Evolutionary conservation across 2,329 filamentous ascomycete species (phyloP), one percentile per base, ranked within the genome.

Genomic region (Anthostomella pinea): DNA sequence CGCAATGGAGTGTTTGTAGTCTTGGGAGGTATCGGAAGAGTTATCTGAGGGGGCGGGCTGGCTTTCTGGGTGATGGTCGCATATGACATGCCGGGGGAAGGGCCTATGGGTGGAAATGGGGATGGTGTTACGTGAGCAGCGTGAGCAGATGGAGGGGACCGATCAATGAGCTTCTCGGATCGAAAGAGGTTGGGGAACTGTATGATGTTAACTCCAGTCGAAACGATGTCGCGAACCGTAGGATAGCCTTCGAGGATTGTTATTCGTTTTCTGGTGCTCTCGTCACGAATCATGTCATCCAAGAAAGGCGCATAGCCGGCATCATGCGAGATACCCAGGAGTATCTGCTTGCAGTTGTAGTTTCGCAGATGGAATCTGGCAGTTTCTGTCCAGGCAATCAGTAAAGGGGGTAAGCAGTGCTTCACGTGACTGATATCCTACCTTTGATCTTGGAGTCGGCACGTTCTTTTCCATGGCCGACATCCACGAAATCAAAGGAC

Each of bases 401-500:
- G 43, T 41, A 22, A 38, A 19, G 18, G 30, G 35, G 18, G 15
- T 7, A 33, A 29, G 20, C 13, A 21, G 16, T 17, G 5, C 7
- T 15, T 31, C 20, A 15, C 29, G n/a, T n/a, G n/a, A n/a, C n/a
- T n/a, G n/a, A n/a, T n/a, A n/a, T n/a, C 32, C n/a, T 57, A 78
- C 77, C 77, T 68, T 70, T 73, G 46, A 83, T 74, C 57, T 83
- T 83, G 30, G 69, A 69, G 52, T 79, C 75, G 6, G 73, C 71
- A 32, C 73, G 66, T 49, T 81, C 76, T 54, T 79, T 79, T 28
- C 71, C 71, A 47, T 69, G 61, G 21, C 79, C 78, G 35, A 83
- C 70, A 51, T 83, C 78, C 39, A 82, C 64, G 62, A 81, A 83
- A 56, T 83, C 77, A 62, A 82, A 81, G 8, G 70, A 71, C 8